Percentiles rank a stretch among this genome's conserved stretches.
Evolutionary conservation across 345 rosid genomes (phyloP).

Genomic region (Linum usitatissimum): DNA sequence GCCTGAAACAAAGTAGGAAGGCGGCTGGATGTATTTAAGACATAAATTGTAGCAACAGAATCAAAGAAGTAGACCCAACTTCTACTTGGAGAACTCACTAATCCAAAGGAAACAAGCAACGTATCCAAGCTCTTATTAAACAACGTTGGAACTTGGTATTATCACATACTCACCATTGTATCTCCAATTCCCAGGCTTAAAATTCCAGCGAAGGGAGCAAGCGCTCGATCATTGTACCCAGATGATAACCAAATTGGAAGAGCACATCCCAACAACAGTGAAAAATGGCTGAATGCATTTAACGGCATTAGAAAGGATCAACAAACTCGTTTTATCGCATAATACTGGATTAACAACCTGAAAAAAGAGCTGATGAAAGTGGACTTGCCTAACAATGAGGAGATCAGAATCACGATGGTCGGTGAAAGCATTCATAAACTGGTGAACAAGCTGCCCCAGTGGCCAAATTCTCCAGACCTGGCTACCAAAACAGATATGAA

Average conservation of each 20-base stretch:
- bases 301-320: slow-evolving; percentile 6
- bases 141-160: too few relatives aligned
- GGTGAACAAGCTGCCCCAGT: slow-evolving; percentile 57
- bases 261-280: slow-evolving; percentile 87
- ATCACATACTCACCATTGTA: slow-evolving; percentile 60
- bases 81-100: too few relatives aligned
- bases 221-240: slow-evolving; percentile 86
- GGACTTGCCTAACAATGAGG: slow-evolving; percentile 69
- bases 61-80: background rate
- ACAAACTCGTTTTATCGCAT: slow-evolving; percentile 5
- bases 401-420: slow-evolving; percentile 95
- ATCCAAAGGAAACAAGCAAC: too few relatives aligned
- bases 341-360: slow-evolving; percentile 5
- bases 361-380: slow-evolving; percentile 3
- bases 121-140: too few relatives aligned
- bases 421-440: slow-evolving; percentile 89
- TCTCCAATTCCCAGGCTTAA: slow-evolving; percentile 98
- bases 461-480: slow-evolving; percentile 95
- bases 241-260: slow-evolving; percentile 98
- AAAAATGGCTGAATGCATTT: slow-evolving; percentile 58
- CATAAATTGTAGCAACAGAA: background rate
- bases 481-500: slow-evolving; percentile 6
- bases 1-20: slow-evolving; percentile 42
- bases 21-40: background rate
- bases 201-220: slow-evolving; percentile 91